These are phyloP conservation scores for Emydomyces testavorans DNA, from an alignment of 2,329 filamentous ascomycete species.

Conservation along the genomic window DNA sequence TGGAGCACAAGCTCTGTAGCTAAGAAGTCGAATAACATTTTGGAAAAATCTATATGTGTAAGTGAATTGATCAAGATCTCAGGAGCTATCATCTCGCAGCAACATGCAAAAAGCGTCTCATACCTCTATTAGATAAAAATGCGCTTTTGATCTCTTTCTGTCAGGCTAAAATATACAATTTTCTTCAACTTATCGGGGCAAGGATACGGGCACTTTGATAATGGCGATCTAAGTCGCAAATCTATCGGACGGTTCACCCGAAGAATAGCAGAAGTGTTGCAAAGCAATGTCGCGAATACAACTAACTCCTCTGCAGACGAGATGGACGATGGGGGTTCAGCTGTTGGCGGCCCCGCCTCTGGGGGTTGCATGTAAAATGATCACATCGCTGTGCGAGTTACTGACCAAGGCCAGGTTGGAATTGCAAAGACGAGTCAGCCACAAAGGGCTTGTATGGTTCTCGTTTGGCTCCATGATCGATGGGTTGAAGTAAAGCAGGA, in stretches of 20 bases:
- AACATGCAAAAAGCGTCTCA: not conserved
- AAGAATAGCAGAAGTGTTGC: slow-evolving; percentile 5
- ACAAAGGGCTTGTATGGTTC: slow-evolving; percentile 11
- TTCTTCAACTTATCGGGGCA: not conserved
- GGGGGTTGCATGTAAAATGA: slow-evolving; percentile 20
- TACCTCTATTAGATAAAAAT: not conserved
- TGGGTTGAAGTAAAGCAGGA: not conserved
- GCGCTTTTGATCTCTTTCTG: not conserved
- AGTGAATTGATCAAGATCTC: not conserved
- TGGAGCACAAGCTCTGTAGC: slow-evolving; percentile 49
- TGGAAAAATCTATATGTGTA: slow-evolving; percentile 4
- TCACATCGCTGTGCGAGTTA: slow-evolving; percentile 15
- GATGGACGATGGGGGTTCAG: slow-evolving; percentile 9
- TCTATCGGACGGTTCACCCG: not conserved
- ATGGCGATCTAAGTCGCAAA: not conserved
- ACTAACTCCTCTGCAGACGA: slow-evolving; percentile 8
- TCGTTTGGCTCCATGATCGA: slow-evolving; percentile 14
- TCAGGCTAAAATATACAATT: not conserved
- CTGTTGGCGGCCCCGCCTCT: slow-evolving; percentile 25
- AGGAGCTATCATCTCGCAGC: not conserved
- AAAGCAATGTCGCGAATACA: slow-evolving; percentile 1
- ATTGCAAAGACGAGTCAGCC: slow-evolving; percentile 1
- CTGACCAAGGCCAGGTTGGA: slow-evolving; percentile 5
- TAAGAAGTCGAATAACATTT: slow-evolving; percentile 45
- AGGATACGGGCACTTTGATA: not conserved